Percentiles rank a stretch among this genome's conserved stretches.
phyloP scores from a whole-genome alignment of 345 rosid species.

The Pistacia integerrima region DNA sequence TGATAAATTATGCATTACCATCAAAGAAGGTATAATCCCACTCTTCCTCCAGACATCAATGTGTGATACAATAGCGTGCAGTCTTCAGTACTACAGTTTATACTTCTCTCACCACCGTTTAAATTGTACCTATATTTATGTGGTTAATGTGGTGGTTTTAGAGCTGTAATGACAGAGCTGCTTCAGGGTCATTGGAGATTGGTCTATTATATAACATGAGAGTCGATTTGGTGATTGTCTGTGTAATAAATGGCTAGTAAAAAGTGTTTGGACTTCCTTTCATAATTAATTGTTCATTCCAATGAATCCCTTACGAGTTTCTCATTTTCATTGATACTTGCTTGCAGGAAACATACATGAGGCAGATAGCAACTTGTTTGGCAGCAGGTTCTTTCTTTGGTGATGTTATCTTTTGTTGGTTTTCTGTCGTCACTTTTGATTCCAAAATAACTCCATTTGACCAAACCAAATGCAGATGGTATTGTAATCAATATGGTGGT shows the following conservation, averaged over 20 bases:
- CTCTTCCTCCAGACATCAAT: neutral
- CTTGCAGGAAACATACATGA: conserved; percentile 76
- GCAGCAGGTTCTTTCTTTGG: conserved; percentile 66
- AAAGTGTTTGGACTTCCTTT: neutral
- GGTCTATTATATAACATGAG: conserved; percentile 20
- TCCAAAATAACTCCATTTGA: conserved; percentile 3
- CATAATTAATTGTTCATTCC: neutral
- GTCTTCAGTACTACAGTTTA: neutral
- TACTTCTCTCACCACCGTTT: neutral
- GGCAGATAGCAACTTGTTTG: conserved; percentile 78
- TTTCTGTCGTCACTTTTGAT: neutral
- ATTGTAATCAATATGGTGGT: conserved; percentile 87
- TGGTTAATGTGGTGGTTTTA: neutral
- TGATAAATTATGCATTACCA: conserved; percentile 88
- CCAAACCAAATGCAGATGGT: conserved; percentile 64
- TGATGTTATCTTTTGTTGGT: neutral
- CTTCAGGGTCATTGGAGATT: neutral
- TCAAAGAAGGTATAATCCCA: conserved; percentile 60
- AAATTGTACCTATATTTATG: neutral
- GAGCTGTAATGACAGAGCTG: neutral
- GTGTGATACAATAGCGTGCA: neutral
- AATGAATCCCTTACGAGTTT: neutral
- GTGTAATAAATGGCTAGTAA: neutral
- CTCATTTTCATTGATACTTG: neutral
- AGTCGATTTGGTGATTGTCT: neutral